Percentiles rank a stretch among this genome's conserved stretches.
Evolutionary conservation across 345 rosid species (phyloP).

Genomic region (Odontarrhena argentea): DNA sequence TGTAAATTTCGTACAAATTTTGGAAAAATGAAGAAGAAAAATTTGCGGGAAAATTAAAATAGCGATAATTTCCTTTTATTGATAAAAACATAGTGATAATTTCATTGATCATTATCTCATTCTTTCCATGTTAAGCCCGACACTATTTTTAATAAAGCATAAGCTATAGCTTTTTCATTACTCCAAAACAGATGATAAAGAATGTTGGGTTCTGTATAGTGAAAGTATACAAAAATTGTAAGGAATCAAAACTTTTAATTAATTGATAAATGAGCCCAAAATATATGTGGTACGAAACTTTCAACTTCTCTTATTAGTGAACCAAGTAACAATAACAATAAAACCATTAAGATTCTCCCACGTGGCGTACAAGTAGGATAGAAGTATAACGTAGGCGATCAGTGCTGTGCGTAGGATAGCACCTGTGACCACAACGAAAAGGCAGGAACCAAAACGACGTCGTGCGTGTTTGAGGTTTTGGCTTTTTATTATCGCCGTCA

Average conservation of each 20-base stretch:
- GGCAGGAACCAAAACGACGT: slow-evolving; percentile 31
- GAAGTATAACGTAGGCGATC: slow-evolving; percentile 30
- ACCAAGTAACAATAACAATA: background rate
- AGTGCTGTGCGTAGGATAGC: slow-evolving; percentile 26
- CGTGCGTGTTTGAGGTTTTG: slow-evolving; percentile 4
- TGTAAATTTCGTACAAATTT: background rate
- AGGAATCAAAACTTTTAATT: background rate
- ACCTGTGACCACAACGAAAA: slow-evolving; percentile 9
- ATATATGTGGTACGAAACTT: too few species aligned
- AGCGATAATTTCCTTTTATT: too few species aligned
- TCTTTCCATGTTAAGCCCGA: slow-evolving; percentile 21
- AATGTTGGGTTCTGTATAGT: background rate
- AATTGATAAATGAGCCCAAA: too few species aligned
- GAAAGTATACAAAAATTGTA: background rate
- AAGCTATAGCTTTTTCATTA: background rate
- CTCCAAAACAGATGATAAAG: background rate
- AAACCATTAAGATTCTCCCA: background rate
- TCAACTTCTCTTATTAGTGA: too few species aligned
- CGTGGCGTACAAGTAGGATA: slow-evolving; percentile 22
- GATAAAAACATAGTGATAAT: background rate
- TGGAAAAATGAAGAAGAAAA: too few species aligned
- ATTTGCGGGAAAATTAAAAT: too few species aligned
- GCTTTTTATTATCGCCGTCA: slow-evolving; percentile 38
- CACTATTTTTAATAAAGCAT: background rate
- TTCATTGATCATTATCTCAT: background rate